Evolutionary conservation across 441 rosid genomes (phyloP).

Genomic region (Euphorbia corollata): DNA sequence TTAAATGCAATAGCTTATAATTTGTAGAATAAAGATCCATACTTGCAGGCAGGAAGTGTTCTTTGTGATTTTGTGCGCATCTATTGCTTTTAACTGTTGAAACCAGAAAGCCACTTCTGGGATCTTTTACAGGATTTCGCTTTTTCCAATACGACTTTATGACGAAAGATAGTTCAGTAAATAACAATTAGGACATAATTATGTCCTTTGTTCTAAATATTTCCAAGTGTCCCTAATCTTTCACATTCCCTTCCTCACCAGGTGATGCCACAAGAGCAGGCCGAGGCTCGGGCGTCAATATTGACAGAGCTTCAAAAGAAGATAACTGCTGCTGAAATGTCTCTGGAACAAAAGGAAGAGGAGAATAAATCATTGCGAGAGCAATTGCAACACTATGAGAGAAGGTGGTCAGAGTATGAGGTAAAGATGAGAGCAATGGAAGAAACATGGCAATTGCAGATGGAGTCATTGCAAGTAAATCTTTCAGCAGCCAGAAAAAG

Average conservation of each 20-base stretch:
- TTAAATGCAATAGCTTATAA: neutral
- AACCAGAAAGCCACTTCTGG: neutral
- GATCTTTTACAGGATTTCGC: neutral
- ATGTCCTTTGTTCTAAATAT: conserved; percentile 3
- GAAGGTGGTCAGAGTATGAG: conserved; percentile 76
- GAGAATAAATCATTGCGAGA: conserved; percentile 69
- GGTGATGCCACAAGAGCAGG: conserved; percentile 51
- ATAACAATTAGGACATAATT: neutral
- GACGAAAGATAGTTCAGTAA: neutral
- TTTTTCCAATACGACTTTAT: neutral
- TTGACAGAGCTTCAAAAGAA: conserved; percentile 69
- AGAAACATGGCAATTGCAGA: conserved; percentile 87
- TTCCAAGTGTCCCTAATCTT: conserved; percentile 8
- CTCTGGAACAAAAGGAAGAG: conserved; percentile 63
- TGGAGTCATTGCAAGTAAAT: conserved; percentile 73
- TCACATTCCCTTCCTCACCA: conserved; percentile 26
- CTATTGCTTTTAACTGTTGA: neutral
- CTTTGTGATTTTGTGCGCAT: neutral
- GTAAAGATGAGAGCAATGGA: conserved; percentile 87
- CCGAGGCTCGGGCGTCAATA: conserved; percentile 34
- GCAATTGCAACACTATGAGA: conserved; percentile 60
- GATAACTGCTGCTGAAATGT: conserved; percentile 57
- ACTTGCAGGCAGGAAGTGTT: neutral
- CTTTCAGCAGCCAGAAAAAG: conserved; percentile 74
- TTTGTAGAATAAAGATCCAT: neutral